Conservation (phyloP, 345 rosid genomes). For the Zanthoxylum bungeanum region DNA sequence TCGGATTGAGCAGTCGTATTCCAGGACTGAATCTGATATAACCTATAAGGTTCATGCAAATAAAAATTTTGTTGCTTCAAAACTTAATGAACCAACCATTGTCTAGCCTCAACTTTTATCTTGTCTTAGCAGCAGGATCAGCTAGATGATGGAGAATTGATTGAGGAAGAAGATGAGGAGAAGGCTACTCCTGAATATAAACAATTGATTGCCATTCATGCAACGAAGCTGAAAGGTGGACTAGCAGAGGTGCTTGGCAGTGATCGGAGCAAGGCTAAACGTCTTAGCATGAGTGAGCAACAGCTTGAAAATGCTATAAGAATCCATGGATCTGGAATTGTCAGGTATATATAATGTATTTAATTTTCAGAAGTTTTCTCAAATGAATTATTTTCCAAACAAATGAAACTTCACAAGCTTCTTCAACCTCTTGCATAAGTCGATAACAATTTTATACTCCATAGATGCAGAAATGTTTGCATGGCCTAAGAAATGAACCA, state of each 20-base stretch:
- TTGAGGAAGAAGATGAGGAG: slow-evolving; percentile 41
- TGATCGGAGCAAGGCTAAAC: slow-evolving; percentile 43
- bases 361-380: not conserved
- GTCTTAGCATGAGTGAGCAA: slow-evolving; percentile 71
- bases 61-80: not conserved
- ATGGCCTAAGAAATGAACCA: not conserved
- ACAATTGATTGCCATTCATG: slow-evolving; percentile 67
- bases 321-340: slow-evolving; percentile 40
- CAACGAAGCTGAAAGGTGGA: slow-evolving; percentile 65
- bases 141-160: slow-evolving; percentile 14
- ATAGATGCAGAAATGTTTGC: not conserved
- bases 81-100: not conserved
- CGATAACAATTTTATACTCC: not conserved
- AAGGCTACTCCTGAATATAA: slow-evolving; percentile 40
- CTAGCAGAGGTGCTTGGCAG: slow-evolving; percentile 35
- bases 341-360: slow-evolving; percentile 31
- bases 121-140: slow-evolving; percentile 30
- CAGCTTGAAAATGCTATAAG: slow-evolving; percentile 53
- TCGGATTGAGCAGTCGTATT: slow-evolving; percentile 9
- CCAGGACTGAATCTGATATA: slow-evolving; percentile 11
- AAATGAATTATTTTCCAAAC: not conserved
- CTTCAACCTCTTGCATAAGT: not conserved
- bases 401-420: not conserved
- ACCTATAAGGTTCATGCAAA: slow-evolving; percentile 11
- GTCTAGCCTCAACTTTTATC: not conserved